Conservation (phyloP, 2,329 filamentous ascomycete species). For the Apiospora sp. region DNA sequence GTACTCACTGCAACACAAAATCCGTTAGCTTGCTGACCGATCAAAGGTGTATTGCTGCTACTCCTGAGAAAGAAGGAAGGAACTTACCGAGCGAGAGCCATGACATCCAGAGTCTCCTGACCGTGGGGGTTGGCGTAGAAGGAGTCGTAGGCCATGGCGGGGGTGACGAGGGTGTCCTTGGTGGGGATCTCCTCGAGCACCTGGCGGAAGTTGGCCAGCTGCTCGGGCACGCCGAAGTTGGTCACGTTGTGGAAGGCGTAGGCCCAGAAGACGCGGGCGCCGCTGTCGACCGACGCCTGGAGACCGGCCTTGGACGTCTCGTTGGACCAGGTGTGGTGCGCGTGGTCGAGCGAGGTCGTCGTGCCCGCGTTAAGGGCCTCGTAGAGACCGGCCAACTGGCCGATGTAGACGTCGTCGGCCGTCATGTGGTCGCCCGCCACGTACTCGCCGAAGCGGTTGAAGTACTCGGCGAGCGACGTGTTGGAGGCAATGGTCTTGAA, state of each 20-base stretch:
- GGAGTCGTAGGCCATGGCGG: slow-evolving; percentile 53
- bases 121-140: slow-evolving; percentile 40
- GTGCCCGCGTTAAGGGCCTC: slow-evolving; percentile 62
- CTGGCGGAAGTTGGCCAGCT: slow-evolving; percentile 49
- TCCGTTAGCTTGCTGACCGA: not conserved
- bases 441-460: slow-evolving; percentile 49
- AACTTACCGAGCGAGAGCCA: slow-evolving; percentile 44
- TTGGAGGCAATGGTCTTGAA: slow-evolving; percentile 62
- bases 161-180: slow-evolving; percentile 41
- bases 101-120: slow-evolving; percentile 42
- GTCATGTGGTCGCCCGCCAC: slow-evolving; percentile 44
- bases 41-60: not conserved
- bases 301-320: slow-evolving; percentile 53
- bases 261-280: slow-evolving; percentile 56
- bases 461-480: slow-evolving; percentile 57
- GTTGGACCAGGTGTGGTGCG: slow-evolving; percentile 56
- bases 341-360: slow-evolving; percentile 61
- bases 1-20: slow-evolving; percentile 34
- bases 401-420: slow-evolving; percentile 54
- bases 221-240: slow-evolving; percentile 45
- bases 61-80: no score
- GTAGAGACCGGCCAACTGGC: slow-evolving; percentile 55
- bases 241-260: slow-evolving; percentile 50
- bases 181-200: slow-evolving; percentile 42
- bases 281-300: slow-evolving; percentile 55